phyloP scores from a whole-genome alignment of 2,329 filamentous ascomycete species.

The Aspergillus sojae region DNA sequence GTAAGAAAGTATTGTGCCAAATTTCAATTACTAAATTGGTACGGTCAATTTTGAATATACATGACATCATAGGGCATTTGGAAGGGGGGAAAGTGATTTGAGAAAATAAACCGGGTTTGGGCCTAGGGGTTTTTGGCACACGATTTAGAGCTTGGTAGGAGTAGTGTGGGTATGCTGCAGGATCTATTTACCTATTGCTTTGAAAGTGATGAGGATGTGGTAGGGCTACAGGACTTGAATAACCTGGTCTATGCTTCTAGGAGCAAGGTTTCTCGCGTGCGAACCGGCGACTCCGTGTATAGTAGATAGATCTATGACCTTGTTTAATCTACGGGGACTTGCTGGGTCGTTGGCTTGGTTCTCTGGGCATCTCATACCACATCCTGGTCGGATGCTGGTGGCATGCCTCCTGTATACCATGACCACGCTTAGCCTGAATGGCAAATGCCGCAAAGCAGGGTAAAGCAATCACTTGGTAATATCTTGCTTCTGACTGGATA shows the following conservation, averaged over 20 bases:
- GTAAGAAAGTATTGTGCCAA: neutral
- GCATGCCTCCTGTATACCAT: neutral
- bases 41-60: neutral
- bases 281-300: neutral
- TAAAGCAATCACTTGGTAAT: neutral
- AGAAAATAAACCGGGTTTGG: neutral
- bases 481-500: neutral
- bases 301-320: neutral
- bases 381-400: neutral
- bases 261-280: neutral
- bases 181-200: neutral
- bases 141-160: neutral
- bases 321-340: neutral
- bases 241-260: neutral
- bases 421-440: neutral
- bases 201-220: neutral
- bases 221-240: neutral
- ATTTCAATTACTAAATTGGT: neutral
- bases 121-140: neutral
- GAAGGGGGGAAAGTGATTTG: neutral
- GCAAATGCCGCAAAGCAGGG: neutral
- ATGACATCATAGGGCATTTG: conserved; percentile 1
- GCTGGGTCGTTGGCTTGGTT: neutral
- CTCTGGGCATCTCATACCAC: neutral
- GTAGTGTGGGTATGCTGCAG: neutral